Evolutionary conservation across 2,329 filamentous ascomycete genomes (phyloP).

Genomic region (Berkeleyomyces rouxiae): DNA sequence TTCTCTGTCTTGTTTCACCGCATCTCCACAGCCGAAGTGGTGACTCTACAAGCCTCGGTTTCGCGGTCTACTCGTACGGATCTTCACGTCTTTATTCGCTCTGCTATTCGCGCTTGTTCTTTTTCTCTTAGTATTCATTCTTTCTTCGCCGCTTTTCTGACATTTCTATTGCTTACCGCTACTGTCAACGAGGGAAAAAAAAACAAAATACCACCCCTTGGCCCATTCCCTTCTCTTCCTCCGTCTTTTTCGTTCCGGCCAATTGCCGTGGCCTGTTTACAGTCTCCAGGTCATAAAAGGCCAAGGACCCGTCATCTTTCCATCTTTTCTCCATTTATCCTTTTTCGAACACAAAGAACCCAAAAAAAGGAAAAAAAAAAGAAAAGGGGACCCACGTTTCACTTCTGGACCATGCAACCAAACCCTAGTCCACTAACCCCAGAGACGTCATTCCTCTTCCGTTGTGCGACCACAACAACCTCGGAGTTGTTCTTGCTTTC

Average conservation of each 20-base stretch:
- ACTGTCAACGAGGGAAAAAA: background rate
- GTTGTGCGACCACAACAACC: background rate
- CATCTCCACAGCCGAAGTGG: background rate
- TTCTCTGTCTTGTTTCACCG: background rate
- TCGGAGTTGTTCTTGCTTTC: background rate
- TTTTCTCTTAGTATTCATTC: background rate
- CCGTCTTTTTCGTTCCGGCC: constrained; percentile 5
- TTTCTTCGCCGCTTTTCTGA: background rate
- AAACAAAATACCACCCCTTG: background rate
- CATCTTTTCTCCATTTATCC: background rate
- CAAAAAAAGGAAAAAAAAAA: background rate
- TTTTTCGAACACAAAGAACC: background rate
- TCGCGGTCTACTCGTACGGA: no score
- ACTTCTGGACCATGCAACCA: background rate
- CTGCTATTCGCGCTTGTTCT: background rate
- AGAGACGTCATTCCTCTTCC: background rate
- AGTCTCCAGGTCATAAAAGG: background rate
- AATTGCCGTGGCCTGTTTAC: constrained; percentile 7
- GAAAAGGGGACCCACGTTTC: background rate
- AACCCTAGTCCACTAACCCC: background rate
- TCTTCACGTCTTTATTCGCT: background rate
- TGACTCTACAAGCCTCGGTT: no score
- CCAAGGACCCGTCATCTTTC: background rate
- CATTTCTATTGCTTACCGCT: background rate
- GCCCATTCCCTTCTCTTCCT: background rate